Base-by-base conservation (phyloP, 192 early-diverging fungal species). In the Umbelopsis sp. region DNA sequence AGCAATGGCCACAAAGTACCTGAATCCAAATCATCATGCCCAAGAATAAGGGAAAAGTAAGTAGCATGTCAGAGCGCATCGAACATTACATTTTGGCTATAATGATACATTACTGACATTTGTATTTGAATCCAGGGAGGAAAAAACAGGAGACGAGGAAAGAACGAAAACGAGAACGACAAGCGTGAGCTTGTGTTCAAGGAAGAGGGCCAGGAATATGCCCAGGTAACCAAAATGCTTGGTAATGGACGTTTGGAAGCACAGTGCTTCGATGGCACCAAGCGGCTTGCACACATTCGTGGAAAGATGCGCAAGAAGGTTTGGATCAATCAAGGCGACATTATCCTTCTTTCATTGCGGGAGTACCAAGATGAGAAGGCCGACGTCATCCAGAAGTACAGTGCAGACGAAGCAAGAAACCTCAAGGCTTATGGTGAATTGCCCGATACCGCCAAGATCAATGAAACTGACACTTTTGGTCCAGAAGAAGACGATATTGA, bases 231-330 rank as follows among this genome's bases (percentile, higher is more conserved):
- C 36, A 97, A 97, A 82, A 94, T 97, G 91, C 90, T 99, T 70
- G 97, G 97, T 54, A 97, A 96, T 84, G 96, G 96, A 50, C 95
- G 95, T 80, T 80, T 98, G 62, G 93, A 96, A 71, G 90, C 90
- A 29, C 91, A 92, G 72, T 95, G 96, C 80, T 89, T 92, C 72
- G 95, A 97, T 79, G 95, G 94, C 49, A 86, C 84, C 45, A 97
- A 92, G 81, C 91, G 95, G 41, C 82, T 96, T 79, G 97, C 92
- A 62, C 94, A 95, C 76, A 98, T 99, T 84, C 95, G 97, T 65
- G 97, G 97, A 53, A 93, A 94, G 71, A 94, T 99, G 90, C 92
- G 96, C 78, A 99, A 98, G 83, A 99, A 97, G 87, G 95, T 93
- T 62, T 95, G 94, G 95, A 96, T 97, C 77, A 90, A 87, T 71